These are phyloP conservation scores for Phalaenopsis equestris DNA, from an alignment of 106 monocot species.

Conservation along the genomic window DNA sequence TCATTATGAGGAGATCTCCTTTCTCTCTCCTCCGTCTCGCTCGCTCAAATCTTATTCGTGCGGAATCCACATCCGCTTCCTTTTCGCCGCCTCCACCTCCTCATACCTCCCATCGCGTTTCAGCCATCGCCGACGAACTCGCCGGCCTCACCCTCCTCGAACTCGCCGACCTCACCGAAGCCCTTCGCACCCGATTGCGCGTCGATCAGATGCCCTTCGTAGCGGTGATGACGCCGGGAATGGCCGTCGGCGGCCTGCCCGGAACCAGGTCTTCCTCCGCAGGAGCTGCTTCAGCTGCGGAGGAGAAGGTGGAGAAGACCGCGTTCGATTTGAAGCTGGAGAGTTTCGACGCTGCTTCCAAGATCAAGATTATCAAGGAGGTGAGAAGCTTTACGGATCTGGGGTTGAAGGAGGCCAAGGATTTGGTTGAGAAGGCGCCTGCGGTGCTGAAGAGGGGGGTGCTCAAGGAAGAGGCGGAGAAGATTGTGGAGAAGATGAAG, in stretches of 20 bases:
- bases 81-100: constrained; percentile 3
- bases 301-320: constrained; percentile 43
- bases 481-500: constrained; percentile 52
- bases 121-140: constrained; percentile 41
- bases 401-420: constrained; percentile 60
- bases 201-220: constrained; percentile 41
- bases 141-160: constrained; percentile 45
- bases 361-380: constrained; percentile 58
- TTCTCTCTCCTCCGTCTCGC: not conserved
- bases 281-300: constrained; percentile 7
- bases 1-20: constrained; percentile 1
- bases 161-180: constrained; percentile 31
- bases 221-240: constrained; percentile 38
- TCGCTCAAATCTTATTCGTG: not conserved
- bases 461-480: constrained; percentile 49
- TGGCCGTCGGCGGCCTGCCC: constrained; percentile 7
- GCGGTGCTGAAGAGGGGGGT: constrained; percentile 36
- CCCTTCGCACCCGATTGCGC: constrained; percentile 34
- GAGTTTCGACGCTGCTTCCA: constrained; percentile 33
- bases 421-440: constrained; percentile 55
- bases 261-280: not conserved
- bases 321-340: constrained; percentile 53
- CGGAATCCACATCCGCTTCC: constrained; percentile 1
- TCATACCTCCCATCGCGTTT: constrained; percentile 26
- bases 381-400: constrained; percentile 39